Percentiles rank a stretch among this genome's conserved stretches.
Conservation (phyloP, 441 rosid genomes). For the Pelargonium fulgidum region DNA sequence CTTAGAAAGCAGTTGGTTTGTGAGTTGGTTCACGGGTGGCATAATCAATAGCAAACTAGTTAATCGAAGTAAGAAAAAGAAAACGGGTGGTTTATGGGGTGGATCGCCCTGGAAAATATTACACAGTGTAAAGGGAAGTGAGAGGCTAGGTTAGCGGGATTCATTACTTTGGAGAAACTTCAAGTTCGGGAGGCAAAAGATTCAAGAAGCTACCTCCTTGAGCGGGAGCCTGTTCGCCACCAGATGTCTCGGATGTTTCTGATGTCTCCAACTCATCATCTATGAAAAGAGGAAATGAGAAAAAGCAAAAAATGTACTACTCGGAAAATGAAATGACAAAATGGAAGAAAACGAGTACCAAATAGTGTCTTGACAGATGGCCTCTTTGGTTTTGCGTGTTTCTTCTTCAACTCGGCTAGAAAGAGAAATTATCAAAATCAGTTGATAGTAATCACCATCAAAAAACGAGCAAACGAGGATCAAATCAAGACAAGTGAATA, state of each 20-base stretch:
- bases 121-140: too few species aligned
- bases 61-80: too few species aligned
- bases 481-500: background rate
- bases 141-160: background rate
- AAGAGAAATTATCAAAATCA: background rate
- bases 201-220: conserved; percentile 2
- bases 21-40: too few species aligned
- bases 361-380: conserved; percentile 92
- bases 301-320: background rate
- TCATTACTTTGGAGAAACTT: background rate
- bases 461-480: background rate
- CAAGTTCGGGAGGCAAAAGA: background rate
- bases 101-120: too few species aligned
- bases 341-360: conserved; percentile 37
- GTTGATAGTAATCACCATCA: background rate
- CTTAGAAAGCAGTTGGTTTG: too few species aligned
- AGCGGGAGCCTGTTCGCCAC: background rate
- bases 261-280: conserved; percentile 8
- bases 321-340: too few species aligned
- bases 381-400: conserved; percentile 78
- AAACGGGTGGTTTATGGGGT: too few species aligned
- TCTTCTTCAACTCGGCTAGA: conserved; percentile 82
- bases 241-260: background rate
- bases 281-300: background rate
- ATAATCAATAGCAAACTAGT: too few species aligned